Base-by-base conservation (phyloP, 495 filamentous ascomycete species). In the Hypoxylon perforatum region DNA sequence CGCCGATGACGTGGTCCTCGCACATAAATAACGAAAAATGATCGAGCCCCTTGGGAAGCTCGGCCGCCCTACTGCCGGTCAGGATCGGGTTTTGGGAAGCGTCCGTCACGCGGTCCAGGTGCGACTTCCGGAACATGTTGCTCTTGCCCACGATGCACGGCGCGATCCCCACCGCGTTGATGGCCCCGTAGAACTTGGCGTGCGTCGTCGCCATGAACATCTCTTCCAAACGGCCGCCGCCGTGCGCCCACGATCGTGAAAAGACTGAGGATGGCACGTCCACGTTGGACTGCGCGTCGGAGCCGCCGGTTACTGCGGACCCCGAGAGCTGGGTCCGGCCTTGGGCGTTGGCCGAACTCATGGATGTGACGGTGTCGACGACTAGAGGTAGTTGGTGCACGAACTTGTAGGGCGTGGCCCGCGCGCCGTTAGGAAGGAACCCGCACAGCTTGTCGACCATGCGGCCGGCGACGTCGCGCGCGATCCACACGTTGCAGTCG, bases 111-210 rank as follows among this genome's bases (percentile, higher is more conserved):
- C 84, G 84, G 71, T 92, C 85, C 22, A 99, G 87, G 70, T 99
- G 94, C 0, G 93, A 94, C 48, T 89, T 90, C 23, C 95, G 91
- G 81, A 98, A 98, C 91, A 99, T 96, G 78, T 95, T 98, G 54
- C 92, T 96, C 78, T 99, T 99, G 22, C 95, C 95, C 5, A 98
- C 91, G 55, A 96, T 92, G 76, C 96, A 98, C 5, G 96, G 94
- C 0, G 95, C 94, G 58, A 98, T 80, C 15, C 88, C 82, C 21
- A 97, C 91, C 5, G 93, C 93, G 80, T 97, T 97, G 84, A 98
- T 98, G 57, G 94, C 95, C 18, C 90, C 91, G 80, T 99, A 99
- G 84, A 99, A 97, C 71, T 99, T 99, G 52, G 93, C 93, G 77
- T 99, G 96, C 0, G 92, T 90, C 8, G 92, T 94, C 0, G 93